These are phyloP conservation scores for Colletotrichum sp. DNA, from an alignment of 2,329 filamentous ascomycete species.

Conservation along the genomic window DNA sequence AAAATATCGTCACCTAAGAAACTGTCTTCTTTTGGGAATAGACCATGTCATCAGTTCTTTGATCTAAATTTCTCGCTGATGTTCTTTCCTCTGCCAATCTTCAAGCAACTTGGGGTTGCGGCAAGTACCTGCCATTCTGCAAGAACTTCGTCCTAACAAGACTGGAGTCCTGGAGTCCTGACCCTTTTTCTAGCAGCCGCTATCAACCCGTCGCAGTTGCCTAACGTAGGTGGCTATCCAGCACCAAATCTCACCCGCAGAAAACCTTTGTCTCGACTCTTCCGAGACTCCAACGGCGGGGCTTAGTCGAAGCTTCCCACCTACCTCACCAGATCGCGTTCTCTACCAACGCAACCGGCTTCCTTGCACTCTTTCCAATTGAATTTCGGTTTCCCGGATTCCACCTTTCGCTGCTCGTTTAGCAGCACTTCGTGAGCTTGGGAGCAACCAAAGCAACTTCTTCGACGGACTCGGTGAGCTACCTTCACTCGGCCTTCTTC, in stretches of 20 bases:
- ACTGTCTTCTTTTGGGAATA: fast-evolving
- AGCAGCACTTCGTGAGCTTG: neutral
- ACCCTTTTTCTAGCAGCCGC: neutral
- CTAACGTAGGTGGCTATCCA: neutral
- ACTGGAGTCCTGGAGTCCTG: neutral
- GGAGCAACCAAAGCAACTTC: neutral
- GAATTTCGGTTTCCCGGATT: neutral
- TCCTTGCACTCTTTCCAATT: neutral
- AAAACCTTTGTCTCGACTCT: neutral
- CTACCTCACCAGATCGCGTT: neutral
- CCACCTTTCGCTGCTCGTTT: neutral
- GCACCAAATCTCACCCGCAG: fast-evolving
- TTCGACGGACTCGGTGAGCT: neutral
- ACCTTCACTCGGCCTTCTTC: neutral
- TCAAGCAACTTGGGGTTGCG: fast-evolving
- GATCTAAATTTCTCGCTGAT: fast-evolving
- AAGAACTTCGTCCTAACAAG: neutral
- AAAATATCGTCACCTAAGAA: neutral
- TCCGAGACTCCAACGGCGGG: neutral
- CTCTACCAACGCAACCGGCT: fast-evolving
- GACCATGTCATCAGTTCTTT: neutral
- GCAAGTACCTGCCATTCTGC: neutral
- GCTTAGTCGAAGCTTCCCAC: neutral
- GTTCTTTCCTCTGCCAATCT: neutral
- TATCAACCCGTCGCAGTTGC: neutral